Conservation (phyloP, 495 filamentous ascomycete species). For the Penicillium alfredii region DNA sequence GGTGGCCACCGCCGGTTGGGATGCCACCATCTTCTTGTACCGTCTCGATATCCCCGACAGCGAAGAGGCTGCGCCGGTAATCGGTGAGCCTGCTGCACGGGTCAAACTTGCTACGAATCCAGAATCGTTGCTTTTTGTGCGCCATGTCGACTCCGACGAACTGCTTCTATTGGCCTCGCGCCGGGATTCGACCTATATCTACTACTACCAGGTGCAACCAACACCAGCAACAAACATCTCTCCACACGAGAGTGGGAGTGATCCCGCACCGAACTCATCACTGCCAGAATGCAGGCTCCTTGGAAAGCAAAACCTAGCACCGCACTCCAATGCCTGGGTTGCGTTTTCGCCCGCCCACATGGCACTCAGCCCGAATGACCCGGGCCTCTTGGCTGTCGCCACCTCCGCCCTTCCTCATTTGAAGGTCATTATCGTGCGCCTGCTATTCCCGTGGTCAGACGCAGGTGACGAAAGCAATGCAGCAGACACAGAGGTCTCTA, state of each 20-base stretch:
- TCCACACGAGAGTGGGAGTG: background rate
- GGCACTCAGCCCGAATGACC: slow-evolving; percentile 49
- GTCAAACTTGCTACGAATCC: slow-evolving; percentile 54
- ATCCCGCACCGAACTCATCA: background rate
- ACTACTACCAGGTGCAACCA: slow-evolving; percentile 48
- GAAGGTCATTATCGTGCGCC: slow-evolving; percentile 59
- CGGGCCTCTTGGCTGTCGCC: slow-evolving; percentile 52
- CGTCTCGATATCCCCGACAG: slow-evolving; percentile 13
- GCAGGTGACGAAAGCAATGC: slow-evolving; percentile 1
- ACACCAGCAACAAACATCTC: background rate
- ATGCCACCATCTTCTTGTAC: slow-evolving; percentile 54
- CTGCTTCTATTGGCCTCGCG: slow-evolving; percentile 51
- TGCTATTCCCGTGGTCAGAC: slow-evolving; percentile 43
- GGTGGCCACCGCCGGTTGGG: slow-evolving; percentile 63
- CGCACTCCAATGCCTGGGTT: slow-evolving; percentile 59
- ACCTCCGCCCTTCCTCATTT: slow-evolving; percentile 58
- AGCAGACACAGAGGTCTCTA: slow-evolving; percentile 5
- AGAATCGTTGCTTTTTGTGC: slow-evolving; percentile 53
- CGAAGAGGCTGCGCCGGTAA: slow-evolving; percentile 4
- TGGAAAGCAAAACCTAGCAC: slow-evolving; percentile 57
- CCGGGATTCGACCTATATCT: slow-evolving; percentile 55
- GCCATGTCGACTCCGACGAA: slow-evolving; percentile 37
- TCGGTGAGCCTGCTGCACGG: slow-evolving; percentile 40
- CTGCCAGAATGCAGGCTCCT: slow-evolving; percentile 32
- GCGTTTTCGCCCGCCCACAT: slow-evolving; percentile 58